phyloP scores from a whole-genome alignment of 2,329 filamentous ascomycete genomes.

The Penicillium sp. region DNA sequence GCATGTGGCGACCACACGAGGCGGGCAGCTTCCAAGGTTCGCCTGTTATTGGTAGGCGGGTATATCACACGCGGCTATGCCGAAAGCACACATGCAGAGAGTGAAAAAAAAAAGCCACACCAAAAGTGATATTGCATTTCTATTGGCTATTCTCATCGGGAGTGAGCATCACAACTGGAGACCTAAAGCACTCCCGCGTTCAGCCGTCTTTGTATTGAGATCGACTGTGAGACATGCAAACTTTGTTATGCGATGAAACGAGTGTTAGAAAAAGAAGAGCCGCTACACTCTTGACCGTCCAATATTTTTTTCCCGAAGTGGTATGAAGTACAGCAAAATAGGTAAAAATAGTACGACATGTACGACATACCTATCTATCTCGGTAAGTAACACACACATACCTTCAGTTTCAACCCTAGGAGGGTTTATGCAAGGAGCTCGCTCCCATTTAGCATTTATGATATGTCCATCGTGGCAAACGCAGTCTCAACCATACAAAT shows the following conservation, averaged over 20 bases:
- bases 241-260: neutral
- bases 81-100: neutral
- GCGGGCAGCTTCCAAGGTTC: neutral
- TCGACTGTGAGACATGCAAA: neutral
- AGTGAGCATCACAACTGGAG: no score
- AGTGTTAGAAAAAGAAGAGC: neutral
- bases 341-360: neutral
- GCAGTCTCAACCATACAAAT: neutral
- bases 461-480: neutral
- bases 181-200: neutral
- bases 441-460: constrained; percentile 1
- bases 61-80: neutral
- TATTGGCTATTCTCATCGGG: neutral
- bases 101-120: neutral
- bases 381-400: neutral
- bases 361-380: no score
- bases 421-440: constrained; percentile 9
- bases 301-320: neutral
- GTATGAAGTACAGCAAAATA: neutral
- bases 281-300: neutral
- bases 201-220: neutral
- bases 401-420: neutral
- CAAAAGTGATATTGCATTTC: neutral
- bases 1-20: neutral
- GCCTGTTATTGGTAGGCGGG: neutral